Base-by-base conservation (phyloP, 306 rosid genomes). In the Sesbania bispinosa region DNA sequence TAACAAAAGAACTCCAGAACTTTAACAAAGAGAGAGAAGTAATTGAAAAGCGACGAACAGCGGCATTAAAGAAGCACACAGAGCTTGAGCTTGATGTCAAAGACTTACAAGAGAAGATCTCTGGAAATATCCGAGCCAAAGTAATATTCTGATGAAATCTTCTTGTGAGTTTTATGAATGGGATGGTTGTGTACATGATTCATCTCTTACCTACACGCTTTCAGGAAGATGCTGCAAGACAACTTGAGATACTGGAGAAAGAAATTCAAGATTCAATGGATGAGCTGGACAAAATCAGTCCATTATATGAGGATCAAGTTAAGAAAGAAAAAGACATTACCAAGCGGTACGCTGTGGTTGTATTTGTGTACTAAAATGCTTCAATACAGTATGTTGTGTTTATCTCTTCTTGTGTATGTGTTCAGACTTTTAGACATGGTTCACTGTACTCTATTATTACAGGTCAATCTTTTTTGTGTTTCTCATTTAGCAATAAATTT, bases 81-180 rank as follows among this genome's bases (percentile, higher is more conserved):
- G 88, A 89, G 76, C 96, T 94, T 77, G 97, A 94, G 80, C 95
- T 94, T 83, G 98, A 90, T 83, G 95, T 82, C 55, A 89, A 85
- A 78, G 98, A 94, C 78, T 72, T 90, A 46, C 81, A 89, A 75
- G 98, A 90, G 90, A 90, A 86, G 81, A 90, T 83, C 71, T 71
- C 88, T 16, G 87, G 92, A 80, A 81, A 75, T 67, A 69, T 41
- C 18, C 84, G 88, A 46, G 90, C 96, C 60, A 89, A 89, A 81
- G 98, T 94, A 89, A 55, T 72, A 50, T 48, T 73, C 58, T 65
- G 55, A 54, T 35, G 62, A 42, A 26, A 30, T 51, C 38, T 39
- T 65, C 11, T 61, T 20, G 2, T 7, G 19, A 75, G 42, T 74
- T 75, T n/a, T 71, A 52, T 70, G 16, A 54, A 26, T 54, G 59